Evolutionary conservation across 148 eudicot species (phyloP).

Genomic region (Pouteria glomerata): DNA sequence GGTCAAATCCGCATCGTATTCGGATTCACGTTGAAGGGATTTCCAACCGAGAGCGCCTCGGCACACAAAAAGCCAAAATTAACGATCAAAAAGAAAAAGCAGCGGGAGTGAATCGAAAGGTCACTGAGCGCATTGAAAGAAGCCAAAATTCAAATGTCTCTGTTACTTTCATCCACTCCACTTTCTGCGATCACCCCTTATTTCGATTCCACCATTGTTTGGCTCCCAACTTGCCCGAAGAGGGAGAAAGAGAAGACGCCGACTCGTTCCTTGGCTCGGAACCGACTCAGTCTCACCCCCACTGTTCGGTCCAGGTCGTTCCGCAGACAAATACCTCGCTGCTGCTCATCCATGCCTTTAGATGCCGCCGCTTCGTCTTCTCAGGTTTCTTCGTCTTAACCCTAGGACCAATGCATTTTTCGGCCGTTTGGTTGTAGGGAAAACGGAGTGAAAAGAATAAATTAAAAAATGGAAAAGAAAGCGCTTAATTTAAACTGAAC

Average conservation of each 20-base stretch:
- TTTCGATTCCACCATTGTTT: constrained; percentile 5
- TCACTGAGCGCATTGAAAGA: no score
- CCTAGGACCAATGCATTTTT: neutral
- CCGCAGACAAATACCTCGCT: constrained; percentile 4
- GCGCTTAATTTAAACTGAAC: no score
- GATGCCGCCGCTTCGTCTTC: constrained; percentile 19
- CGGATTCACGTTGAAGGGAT: no score
- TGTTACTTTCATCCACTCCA: constrained; percentile 6
- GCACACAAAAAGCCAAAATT: no score
- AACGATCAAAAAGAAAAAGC: neutral
- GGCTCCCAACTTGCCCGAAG: constrained; percentile 1
- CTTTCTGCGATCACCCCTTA: constrained; percentile 13
- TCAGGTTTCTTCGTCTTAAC: constrained; percentile 9
- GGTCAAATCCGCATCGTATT: no score
- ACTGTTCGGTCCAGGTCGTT: neutral
- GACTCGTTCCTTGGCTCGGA: neutral
- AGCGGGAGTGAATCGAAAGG: neutral
- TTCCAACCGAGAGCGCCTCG: neutral
- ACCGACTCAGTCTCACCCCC: constrained; percentile 13
- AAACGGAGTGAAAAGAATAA: neutral
- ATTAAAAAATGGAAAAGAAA: neutral
- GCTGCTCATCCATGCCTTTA: constrained; percentile 23
- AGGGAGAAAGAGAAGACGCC: neutral
- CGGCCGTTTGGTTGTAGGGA: neutral
- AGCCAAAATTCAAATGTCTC: constrained; percentile 11